Conservation (phyloP, 345 rosid species). For the Balakata baccata region DNA sequence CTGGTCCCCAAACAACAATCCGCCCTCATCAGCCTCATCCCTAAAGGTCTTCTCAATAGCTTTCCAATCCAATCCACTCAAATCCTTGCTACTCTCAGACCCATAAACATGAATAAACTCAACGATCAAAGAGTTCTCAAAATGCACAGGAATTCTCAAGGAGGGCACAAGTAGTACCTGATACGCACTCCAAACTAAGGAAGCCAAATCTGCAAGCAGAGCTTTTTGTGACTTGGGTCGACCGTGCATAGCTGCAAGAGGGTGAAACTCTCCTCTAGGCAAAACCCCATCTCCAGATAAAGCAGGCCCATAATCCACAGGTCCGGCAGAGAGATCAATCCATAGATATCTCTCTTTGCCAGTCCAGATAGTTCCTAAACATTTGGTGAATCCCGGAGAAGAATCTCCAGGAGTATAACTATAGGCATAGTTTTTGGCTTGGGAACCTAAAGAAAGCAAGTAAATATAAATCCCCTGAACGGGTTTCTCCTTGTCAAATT, state of each 20-base stretch:
- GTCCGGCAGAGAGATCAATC: slow-evolving; percentile 91
- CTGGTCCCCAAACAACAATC: slow-evolving; percentile 79
- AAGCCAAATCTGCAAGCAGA: slow-evolving; percentile 69
- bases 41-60: slow-evolving; percentile 55
- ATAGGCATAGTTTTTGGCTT: slow-evolving; percentile 64
- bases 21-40: slow-evolving; percentile 65
- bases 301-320: slow-evolving; percentile 91
- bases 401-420: slow-evolving; percentile 67
- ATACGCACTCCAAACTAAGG: slow-evolving; percentile 81
- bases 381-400: slow-evolving; percentile 79
- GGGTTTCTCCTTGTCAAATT: slow-evolving; percentile 64
- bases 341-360: slow-evolving; percentile 84
- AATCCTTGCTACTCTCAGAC: slow-evolving; percentile 46
- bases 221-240: slow-evolving; percentile 83
- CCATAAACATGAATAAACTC: slow-evolving; percentile 73
- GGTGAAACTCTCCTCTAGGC: slow-evolving; percentile 92
- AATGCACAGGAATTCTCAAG: slow-evolving; percentile 79
- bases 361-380: slow-evolving; percentile 82
- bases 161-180: slow-evolving; percentile 92
- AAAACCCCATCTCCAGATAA: slow-evolving; percentile 91
- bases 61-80: slow-evolving; percentile 70
- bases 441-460: slow-evolving; percentile 58
- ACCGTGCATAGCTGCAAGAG: slow-evolving; percentile 79
- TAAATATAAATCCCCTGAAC: slow-evolving; percentile 67
- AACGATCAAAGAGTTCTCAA: slow-evolving; percentile 70